Evolutionary conservation across 2,329 filamentous ascomycete genomes (phyloP).

Genomic region (Sarocladiaceae sp.): DNA sequence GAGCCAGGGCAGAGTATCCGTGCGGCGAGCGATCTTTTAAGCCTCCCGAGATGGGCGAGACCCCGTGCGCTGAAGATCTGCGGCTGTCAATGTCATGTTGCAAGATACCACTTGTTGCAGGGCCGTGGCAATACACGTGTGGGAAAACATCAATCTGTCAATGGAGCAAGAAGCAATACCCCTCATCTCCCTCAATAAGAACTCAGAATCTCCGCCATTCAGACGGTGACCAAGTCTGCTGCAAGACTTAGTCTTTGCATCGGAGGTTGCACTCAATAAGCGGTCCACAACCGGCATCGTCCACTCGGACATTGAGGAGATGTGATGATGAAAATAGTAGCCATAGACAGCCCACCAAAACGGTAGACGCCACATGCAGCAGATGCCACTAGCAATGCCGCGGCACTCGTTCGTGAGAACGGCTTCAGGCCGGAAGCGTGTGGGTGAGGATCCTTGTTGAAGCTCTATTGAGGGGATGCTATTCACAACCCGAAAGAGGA

Average conservation of each 20-base stretch:
- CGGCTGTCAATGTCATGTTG: background rate
- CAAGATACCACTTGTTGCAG: background rate
- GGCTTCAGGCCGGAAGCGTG: no score
- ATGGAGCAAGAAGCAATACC: slow-evolving; percentile 5
- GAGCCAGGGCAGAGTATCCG: background rate
- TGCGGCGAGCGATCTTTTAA: slow-evolving; percentile 4
- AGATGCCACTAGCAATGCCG: background rate
- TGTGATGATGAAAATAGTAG: background rate
- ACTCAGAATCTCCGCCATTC: background rate
- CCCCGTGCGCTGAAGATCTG: background rate
- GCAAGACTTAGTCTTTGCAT: background rate
- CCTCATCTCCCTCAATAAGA: background rate
- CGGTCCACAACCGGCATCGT: background rate
- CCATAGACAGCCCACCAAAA: background rate
- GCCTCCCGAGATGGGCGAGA: background rate
- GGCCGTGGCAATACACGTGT: background rate
- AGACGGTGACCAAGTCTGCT: background rate
- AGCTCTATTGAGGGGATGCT: slow-evolving; percentile 6
- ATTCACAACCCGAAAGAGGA: slow-evolving; percentile 7
- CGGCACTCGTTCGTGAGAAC: no score
- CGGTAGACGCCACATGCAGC: background rate
- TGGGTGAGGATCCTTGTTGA: no score
- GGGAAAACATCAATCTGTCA: slow-evolving; percentile 1
- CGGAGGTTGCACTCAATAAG: background rate
- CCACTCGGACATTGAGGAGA: background rate